Evolutionary conservation across 2,329 filamentous ascomycete species (phyloP), one percentile per base, ranked within the genome.

Genomic region (Penicillium occitanis): DNA sequence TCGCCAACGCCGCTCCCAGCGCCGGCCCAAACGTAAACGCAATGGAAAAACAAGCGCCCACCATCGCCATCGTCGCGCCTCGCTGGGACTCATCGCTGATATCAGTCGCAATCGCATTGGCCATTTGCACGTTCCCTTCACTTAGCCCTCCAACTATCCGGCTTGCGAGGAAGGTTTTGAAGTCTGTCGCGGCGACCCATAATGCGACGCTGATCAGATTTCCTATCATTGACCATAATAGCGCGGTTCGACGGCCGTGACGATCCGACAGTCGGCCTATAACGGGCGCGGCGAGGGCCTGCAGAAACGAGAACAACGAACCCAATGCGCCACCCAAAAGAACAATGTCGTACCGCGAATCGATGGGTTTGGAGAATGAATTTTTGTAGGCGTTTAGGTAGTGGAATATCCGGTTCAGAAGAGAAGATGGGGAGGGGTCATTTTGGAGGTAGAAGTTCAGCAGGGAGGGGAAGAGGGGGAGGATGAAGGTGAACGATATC

Each of bases 401-500:
- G 71, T 85, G 83, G 69, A 99, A 86, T 65, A 98, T 88, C 68
- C 86, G 87, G 69, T 92, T 89, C 28, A 99, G 88, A 37, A 96
- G 80, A 0, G 91, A 93, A 66, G 81, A 78, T 2, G 85, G 81
- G 42, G 81, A 75, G 69, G 81, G 78, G 64, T 97, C 93, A 79
- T 89, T 88, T 75, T 92, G 89, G 80, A 92, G 91, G 82, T 98
- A 99, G 86, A 97, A 98, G 73, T 96, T 91, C 79, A 98, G 90
- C 53, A 99, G 90, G 66, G 93, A 93, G 7, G 93, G 95, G 77
- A 98, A 99, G 42, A 99, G 87, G 0, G 95, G 95, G 8, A 99
- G 89, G 76, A 98, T 98, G 77, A 99, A 97, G 35, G 95, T 99
- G 78, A 99, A 99, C 65, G 94, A 97, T 74, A 98, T 92, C 94